These are phyloP conservation scores for Colletotrichum gigasporum DNA, from an alignment of 2,329 filamentous ascomycete species.

Conservation along the genomic window DNA sequence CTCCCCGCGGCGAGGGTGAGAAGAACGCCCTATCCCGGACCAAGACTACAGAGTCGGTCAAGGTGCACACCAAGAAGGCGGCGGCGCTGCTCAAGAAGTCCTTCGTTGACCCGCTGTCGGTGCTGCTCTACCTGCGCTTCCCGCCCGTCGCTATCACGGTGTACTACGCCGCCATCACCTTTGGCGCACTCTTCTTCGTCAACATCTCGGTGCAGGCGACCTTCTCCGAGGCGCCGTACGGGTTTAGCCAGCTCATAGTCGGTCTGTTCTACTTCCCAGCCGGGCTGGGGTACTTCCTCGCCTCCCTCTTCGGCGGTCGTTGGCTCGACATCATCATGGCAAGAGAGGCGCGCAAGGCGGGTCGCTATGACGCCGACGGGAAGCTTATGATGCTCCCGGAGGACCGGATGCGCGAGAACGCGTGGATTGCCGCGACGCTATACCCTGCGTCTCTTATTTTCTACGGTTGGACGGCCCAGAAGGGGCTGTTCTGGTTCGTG, in stretches of 20 bases:
- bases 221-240: slow-evolving; percentile 74
- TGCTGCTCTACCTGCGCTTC: slow-evolving; percentile 77
- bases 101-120: slow-evolving; percentile 76
- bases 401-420: slow-evolving; percentile 85
- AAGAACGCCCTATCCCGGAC: slow-evolving; percentile 53
- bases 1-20: slow-evolving; percentile 26
- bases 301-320: slow-evolving; percentile 74
- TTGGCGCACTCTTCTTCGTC: slow-evolving; percentile 78
- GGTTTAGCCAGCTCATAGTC: slow-evolving; percentile 73
- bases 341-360: slow-evolving; percentile 75
- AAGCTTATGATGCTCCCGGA: slow-evolving; percentile 76
- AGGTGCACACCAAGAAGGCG: slow-evolving; percentile 63
- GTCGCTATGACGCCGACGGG: slow-evolving; percentile 73
- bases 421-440: slow-evolving; percentile 76
- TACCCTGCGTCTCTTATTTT: slow-evolving; percentile 77
- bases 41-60: slow-evolving; percentile 70
- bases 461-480: slow-evolving; percentile 79
- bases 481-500: slow-evolving; percentile 72
- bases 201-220: slow-evolving; percentile 81
- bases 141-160: slow-evolving; percentile 79
- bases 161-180: slow-evolving; percentile 78
- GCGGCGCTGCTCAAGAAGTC: slow-evolving; percentile 65
- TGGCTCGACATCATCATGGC: slow-evolving; percentile 88
- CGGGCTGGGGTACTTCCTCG: slow-evolving; percentile 76
- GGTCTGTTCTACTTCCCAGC: slow-evolving; percentile 82